phyloP scores from a whole-genome alignment of 1,284 basidiomycete species.

The Earliella scabrosa region DNA sequence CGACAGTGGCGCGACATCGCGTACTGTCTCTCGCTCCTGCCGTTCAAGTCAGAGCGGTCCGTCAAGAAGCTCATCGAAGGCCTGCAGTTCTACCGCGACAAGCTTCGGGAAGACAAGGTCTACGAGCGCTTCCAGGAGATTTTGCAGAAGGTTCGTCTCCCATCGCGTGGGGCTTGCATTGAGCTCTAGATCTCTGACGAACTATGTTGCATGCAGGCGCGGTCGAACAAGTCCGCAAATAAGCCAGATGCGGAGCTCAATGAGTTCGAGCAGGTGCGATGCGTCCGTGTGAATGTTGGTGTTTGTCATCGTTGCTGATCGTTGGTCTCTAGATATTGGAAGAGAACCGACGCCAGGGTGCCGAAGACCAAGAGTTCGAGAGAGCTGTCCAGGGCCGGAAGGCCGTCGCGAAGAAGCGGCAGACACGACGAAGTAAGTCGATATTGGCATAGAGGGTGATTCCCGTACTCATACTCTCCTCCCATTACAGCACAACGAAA shows the following conservation, averaged over 20 bases:
- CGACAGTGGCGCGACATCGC: slow-evolving; percentile 98
- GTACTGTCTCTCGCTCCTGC: slow-evolving; percentile 91
- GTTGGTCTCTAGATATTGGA: slow-evolving; percentile 68
- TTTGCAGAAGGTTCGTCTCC: slow-evolving; percentile 62
- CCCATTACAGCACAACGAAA: slow-evolving; percentile 25
- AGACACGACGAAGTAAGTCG: slow-evolving; percentile 45
- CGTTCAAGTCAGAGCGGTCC: slow-evolving; percentile 96
- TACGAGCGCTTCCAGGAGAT: slow-evolving; percentile 90
- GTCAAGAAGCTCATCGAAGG: slow-evolving; percentile 97
- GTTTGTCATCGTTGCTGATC: slow-evolving; percentile 6
- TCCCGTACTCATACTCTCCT: neutral
- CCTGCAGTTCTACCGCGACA: slow-evolving; percentile 91
- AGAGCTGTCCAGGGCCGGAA: slow-evolving; percentile 84
- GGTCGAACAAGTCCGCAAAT: slow-evolving; percentile 85
- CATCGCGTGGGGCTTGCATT: neutral
- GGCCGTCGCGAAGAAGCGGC: slow-evolving; percentile 75
- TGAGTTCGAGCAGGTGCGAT: slow-evolving; percentile 80
- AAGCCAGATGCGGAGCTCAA: slow-evolving; percentile 90
- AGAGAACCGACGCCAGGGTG: slow-evolving; percentile 83
- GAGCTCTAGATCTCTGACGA: neutral
- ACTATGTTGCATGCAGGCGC: slow-evolving; percentile 51
- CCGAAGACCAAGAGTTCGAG: slow-evolving; percentile 90
- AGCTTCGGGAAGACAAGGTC: slow-evolving; percentile 88
- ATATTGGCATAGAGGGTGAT: neutral
- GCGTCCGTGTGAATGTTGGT: slow-evolving; percentile 11